These are phyloP conservation scores for Thermochaetoides thermophila DNA, from an alignment of 495 filamentous ascomycete genomes.

Conservation along the genomic window DNA sequence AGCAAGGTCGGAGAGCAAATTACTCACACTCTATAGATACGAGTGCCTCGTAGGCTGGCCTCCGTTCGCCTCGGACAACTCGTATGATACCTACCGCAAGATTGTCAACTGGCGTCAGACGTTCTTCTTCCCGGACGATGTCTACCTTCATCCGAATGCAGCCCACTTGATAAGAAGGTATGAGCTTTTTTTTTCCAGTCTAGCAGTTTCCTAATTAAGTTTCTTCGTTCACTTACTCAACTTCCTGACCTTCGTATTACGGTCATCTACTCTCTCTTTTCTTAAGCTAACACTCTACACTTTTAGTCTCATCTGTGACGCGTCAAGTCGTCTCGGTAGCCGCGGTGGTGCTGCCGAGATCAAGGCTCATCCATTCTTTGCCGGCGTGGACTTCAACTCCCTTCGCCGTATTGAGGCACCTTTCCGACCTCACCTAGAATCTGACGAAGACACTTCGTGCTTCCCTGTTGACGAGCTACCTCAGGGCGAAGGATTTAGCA, in stretches of 20 bases:
- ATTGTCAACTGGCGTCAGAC: slow-evolving; percentile 87
- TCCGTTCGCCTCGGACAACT: slow-evolving; percentile 84
- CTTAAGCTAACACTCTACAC: not conserved
- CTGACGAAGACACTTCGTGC: slow-evolving; percentile 85
- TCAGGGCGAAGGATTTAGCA: slow-evolving; percentile 44
- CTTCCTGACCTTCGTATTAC: not conserved
- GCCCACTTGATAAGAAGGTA: slow-evolving; percentile 70
- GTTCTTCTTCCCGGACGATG: slow-evolving; percentile 81
- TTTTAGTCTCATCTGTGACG: slow-evolving; percentile 58
- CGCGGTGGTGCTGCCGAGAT: slow-evolving; percentile 59
- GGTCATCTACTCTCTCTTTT: not conserved
- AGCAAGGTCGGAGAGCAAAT: not conserved
- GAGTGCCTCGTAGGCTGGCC: slow-evolving; percentile 93
- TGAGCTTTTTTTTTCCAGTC: not conserved
- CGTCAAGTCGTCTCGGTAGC: slow-evolving; percentile 67
- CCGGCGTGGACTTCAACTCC: slow-evolving; percentile 71
- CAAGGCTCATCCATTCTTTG: slow-evolving; percentile 82
- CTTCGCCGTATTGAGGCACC: slow-evolving; percentile 76
- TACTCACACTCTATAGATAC: slow-evolving; percentile 35
- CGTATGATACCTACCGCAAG: slow-evolving; percentile 82
- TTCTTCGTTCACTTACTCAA: too few species aligned
- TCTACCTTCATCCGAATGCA: slow-evolving; percentile 60
- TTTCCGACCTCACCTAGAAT: slow-evolving; percentile 73
- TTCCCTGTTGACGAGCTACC: slow-evolving; percentile 91
- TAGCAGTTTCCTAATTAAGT: slow-evolving; percentile 5